Evolutionary conservation across 2,329 filamentous ascomycete genomes (phyloP).

Genomic region (Cladorrhinum sp.): DNA sequence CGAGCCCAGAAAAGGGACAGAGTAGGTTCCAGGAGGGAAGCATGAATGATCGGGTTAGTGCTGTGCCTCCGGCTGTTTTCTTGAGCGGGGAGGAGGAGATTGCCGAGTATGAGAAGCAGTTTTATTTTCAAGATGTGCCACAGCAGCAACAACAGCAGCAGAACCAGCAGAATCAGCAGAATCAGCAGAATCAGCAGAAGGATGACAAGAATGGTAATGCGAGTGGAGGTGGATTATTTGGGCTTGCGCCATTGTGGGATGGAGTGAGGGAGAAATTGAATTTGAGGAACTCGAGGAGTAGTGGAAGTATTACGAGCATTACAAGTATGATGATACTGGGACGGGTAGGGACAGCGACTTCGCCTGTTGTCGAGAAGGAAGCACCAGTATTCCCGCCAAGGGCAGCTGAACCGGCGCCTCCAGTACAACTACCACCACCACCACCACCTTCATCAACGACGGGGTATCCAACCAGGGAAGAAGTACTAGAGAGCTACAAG

Average conservation of each 20-base stretch:
- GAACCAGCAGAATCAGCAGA: constrained; percentile 5
- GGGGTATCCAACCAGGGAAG: constrained; percentile 41
- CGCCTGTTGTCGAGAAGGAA: background rate
- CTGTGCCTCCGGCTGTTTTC: constrained; percentile 67
- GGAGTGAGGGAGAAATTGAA: constrained; percentile 33
- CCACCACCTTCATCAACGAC: constrained; percentile 27
- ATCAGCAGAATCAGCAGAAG: constrained; percentile 4
- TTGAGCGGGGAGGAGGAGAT: constrained; percentile 37
- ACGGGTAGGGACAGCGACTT: background rate
- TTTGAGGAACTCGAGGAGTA: constrained; percentile 27
- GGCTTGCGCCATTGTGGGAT: constrained; percentile 33
- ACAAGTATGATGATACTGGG: constrained; percentile 11
- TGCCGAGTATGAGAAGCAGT: background rate
- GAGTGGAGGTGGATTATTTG: constrained; percentile 23
- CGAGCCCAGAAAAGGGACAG: constrained; percentile 26
- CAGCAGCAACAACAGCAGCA: background rate
- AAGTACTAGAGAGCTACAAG: constrained; percentile 56
- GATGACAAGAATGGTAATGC: constrained; percentile 16
- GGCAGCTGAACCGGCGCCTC: background rate
- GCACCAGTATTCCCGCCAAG: background rate
- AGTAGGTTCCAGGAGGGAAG: constrained; percentile 74
- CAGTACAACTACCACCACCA: background rate
- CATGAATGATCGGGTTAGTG: constrained; percentile 78
- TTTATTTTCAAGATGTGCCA: background rate
- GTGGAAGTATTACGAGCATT: constrained; percentile 23